Evolutionary conservation across 1,139 yeast species (phyloP), one percentile per base, ranked within the genome.

Genomic region (Suhomyces atakaporum): DNA sequence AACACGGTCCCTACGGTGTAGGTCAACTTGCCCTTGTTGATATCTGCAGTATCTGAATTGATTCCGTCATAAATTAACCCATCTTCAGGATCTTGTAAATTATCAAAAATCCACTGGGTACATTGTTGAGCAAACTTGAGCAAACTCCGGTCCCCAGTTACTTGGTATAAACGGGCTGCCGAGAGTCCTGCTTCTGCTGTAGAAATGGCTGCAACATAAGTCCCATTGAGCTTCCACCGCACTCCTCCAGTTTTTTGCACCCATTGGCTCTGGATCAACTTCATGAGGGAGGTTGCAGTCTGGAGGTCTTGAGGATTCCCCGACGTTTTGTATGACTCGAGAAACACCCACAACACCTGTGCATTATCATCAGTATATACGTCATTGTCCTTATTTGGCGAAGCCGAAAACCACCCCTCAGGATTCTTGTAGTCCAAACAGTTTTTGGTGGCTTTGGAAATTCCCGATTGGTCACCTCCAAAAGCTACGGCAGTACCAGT

Each of bases 341-440:
- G 29, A 24, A 36, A 42, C 16, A 43, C 50, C 51, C 51, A 47
- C 30, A 40, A 31, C 5, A 45, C 42, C 30, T 47, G 51, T 20
- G 49, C 44, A 25, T 47, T 44, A 36, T 47, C 51, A 25, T 47
- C 51, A 8, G 40, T 41, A 23, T 46, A 47, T 3, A 44, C 43
- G 18, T 47, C 50, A 21, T 37, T 30, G 28, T 47, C 43, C 28
- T 39, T 40, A 4, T 46, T 46, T 8, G 47, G 43, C 23, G 40
- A 26, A 8, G 50, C 36, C 2, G 49, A 42, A 21, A 43, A 49
- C 46, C 50, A 46, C 2, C 51, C 49, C 4, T 25, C 34, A 3
- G 35, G 11, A 14, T 36, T 40, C 16, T 34, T 33, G 36, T 47
- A 46, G 15, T 43, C 28, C 10, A 27, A 22, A 16, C 45, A 36